Evolutionary conservation across 2,329 filamentous ascomycete genomes (phyloP).

Genomic region (Penicillium janthinellum): DNA sequence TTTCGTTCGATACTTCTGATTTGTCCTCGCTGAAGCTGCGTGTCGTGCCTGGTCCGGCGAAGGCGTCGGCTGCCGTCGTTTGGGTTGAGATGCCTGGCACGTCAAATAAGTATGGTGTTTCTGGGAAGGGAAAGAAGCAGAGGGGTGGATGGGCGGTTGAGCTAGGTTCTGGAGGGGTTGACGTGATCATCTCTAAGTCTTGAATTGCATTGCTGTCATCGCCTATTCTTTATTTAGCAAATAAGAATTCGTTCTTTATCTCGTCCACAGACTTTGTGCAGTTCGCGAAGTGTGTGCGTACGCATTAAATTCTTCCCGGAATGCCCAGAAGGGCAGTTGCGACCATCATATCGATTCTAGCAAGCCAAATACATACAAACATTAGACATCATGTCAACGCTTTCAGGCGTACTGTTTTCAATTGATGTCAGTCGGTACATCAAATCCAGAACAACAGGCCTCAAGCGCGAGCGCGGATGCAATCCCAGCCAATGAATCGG

Average conservation of each 20-base stretch:
- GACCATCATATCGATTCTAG: not conserved
- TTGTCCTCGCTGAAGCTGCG: not conserved
- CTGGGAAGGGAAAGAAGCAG: not conserved
- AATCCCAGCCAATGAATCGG: conserved; percentile 17
- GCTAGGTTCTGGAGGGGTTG: not conserved
- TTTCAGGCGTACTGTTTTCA: no score
- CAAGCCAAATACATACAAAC: not conserved
- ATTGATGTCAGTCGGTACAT: no score
- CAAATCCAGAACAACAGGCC: not conserved
- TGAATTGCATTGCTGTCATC: not conserved
- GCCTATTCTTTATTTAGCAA: not conserved
- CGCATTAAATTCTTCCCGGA: not conserved
- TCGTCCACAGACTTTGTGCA: no score
- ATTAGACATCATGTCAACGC: not conserved
- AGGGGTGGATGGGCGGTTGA: conserved; percentile 13
- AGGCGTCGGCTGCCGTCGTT: conserved; percentile 6
- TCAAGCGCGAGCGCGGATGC: conserved; percentile 14
- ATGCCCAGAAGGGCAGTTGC: not conserved
- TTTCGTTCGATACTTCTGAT: conserved; percentile 8
- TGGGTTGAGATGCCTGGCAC: conserved; percentile 22
- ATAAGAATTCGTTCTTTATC: no score
- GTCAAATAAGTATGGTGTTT: conserved; percentile 5
- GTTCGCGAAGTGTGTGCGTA: not conserved
- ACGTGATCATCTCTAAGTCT: conserved; percentile 8
- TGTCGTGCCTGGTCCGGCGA: conserved; percentile 8